Evolutionary conservation across 768 basidiomycete genomes (phyloP).

Genomic region (Baorangia bicolor): DNA sequence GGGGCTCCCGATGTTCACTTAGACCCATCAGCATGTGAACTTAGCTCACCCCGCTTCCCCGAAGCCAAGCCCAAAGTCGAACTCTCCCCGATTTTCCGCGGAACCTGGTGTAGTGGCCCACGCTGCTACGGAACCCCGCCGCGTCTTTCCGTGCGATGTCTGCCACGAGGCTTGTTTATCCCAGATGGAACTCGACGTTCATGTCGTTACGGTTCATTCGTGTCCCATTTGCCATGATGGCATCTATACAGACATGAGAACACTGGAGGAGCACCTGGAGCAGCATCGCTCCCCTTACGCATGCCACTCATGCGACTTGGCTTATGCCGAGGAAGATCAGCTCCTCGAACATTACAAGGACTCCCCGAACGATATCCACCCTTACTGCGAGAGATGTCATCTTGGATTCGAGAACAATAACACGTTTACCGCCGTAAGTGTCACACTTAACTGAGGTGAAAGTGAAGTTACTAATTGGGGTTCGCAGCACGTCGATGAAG

Average conservation of each 20-base stretch:
- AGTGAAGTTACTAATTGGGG: neutral
- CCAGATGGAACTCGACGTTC: conserved; percentile 30
- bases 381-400: conserved; percentile 34
- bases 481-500: conserved; percentile 38
- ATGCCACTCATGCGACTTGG: conserved; percentile 24
- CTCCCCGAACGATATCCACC: conserved; percentile 36
- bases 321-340: conserved; percentile 33
- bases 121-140: neutral
- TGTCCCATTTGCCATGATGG: conserved; percentile 35
- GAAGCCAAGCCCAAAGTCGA: conserved; percentile 11
- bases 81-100: conserved; percentile 8
- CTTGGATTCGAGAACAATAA: conserved; percentile 36
- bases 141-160: conserved; percentile 19
- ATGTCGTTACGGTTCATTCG: conserved; percentile 31
- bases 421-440: conserved; percentile 32
- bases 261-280: conserved; percentile 31
- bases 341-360: conserved; percentile 41
- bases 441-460: neutral
- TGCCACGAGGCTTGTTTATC: conserved; percentile 25
- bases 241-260: conserved; percentile 23
- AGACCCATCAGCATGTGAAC: conserved; percentile 17
- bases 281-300: conserved; percentile 29
- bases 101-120: conserved; percentile 8
- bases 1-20: conserved; percentile 10
- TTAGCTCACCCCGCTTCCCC: conserved; percentile 15